phyloP scores from a whole-genome alignment of 257 asterid species.

The Mitragyna speciosa region DNA sequence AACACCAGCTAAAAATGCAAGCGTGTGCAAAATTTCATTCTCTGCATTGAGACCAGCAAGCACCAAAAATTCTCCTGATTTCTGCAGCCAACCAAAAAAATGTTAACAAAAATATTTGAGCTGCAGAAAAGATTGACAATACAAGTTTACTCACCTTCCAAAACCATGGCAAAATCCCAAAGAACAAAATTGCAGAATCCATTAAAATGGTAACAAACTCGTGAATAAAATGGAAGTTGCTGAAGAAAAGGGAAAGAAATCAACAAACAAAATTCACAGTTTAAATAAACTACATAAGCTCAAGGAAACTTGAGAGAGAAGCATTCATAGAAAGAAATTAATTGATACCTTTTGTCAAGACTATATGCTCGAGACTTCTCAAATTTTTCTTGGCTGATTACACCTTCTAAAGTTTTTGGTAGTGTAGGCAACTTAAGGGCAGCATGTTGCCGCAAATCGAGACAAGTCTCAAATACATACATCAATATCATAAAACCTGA shows the following conservation, averaged over 20 bases:
- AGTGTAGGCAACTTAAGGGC: constrained; percentile 85
- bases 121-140: constrained; percentile 4
- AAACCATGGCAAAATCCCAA: constrained; percentile 87
- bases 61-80: constrained; percentile 67
- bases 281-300: background rate
- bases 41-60: constrained; percentile 66
- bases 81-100: constrained; percentile 44
- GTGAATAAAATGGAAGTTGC: constrained; percentile 83
- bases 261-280: constrained; percentile 13
- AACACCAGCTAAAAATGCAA: constrained; percentile 86
- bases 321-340: background rate
- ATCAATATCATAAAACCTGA: constrained; percentile 90
- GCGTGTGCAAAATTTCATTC: constrained; percentile 82
- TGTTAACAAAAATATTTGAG: background rate
- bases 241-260: constrained; percentile 27
- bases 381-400: constrained; percentile 88
- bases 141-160: constrained; percentile 71
- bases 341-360: constrained; percentile 81
- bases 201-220: constrained; percentile 74
- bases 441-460: constrained; percentile 82
- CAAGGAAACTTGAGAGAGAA: background rate
- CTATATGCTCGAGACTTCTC: constrained; percentile 94
- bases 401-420: constrained; percentile 82
- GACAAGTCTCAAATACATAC: constrained; percentile 81
- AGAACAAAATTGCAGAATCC: constrained; percentile 82